phyloP scores from a whole-genome alignment of 2,329 filamentous ascomycete genomes.

The Monilinia vaccinii-corymbosi region DNA sequence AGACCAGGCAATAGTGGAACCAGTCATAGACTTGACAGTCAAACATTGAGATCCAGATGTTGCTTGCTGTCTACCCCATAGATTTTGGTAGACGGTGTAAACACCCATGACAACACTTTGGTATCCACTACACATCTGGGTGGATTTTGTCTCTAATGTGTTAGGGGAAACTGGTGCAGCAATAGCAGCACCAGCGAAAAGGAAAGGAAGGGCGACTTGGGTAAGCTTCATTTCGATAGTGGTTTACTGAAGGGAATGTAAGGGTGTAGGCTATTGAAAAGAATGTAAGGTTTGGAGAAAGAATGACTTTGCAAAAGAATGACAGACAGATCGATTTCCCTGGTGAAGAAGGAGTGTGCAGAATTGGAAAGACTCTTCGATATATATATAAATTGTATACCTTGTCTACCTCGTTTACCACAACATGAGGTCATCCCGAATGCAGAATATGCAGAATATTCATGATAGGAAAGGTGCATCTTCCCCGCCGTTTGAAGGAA shows the following conservation, averaged over 20 bases:
- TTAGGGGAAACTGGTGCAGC: constrained; percentile 2
- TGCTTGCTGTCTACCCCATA: constrained; percentile 3
- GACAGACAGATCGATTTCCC: background rate
- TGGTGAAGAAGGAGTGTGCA: background rate
- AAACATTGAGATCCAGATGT: constrained; percentile 30
- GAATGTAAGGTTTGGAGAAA: background rate
- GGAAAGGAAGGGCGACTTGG: constrained; percentile 11
- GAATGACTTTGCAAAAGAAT: background rate
- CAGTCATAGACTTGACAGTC: constrained; percentile 29
- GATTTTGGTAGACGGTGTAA: constrained; percentile 35
- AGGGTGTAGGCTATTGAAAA: background rate
- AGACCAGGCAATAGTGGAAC: constrained; percentile 31
- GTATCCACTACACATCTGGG: constrained; percentile 20
- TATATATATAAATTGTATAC: background rate
- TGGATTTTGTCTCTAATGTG: background rate
- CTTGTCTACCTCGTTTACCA: no score
- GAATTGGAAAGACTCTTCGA: background rate
- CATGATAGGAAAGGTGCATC: no score
- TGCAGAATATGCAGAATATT: no score
- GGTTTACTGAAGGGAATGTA: background rate
- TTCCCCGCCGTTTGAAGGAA: background rate
- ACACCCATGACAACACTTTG: constrained; percentile 22
- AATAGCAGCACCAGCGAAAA: constrained; percentile 5
- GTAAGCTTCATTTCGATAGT: constrained; percentile 11
- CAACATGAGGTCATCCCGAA: no score